Percentiles rank a stretch among this genome's conserved stretches.
phyloP scores from a whole-genome alignment of 1,139 yeast species.

The Starmera stellimalicola region DNA sequence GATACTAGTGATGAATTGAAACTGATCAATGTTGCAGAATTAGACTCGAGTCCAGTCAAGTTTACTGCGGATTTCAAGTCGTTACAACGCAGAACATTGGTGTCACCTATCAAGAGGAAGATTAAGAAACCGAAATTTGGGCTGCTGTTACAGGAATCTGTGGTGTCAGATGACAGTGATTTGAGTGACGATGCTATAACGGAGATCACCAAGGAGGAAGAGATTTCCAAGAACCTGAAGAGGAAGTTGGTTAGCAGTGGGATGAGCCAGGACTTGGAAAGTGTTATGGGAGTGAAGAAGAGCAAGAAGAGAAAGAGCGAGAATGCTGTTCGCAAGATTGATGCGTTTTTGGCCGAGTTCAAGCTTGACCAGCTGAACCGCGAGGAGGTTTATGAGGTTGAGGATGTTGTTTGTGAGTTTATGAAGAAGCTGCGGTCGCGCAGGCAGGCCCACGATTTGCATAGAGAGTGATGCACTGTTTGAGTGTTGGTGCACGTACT shows the following conservation, averaged over 20 bases:
- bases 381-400: conserved; percentile 9
- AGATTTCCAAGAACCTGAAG: background rate
- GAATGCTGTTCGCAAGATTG: background rate
- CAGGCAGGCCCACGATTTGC: background rate
- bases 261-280: background rate
- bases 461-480: too few relatives aligned
- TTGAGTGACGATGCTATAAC: conserved; percentile 3
- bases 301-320: background rate
- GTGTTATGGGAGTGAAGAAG: background rate
- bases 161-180: conserved; percentile 1
- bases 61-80: background rate
- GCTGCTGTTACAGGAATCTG: background rate
- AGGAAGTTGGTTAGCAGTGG: background rate
- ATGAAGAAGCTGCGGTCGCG: conserved; percentile 8
- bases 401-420: conserved; percentile 10
- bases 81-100: background rate
- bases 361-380: background rate
- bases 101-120: background rate
- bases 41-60: conserved; percentile 1
- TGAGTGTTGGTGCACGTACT: conserved; percentile 11
- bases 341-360: background rate
- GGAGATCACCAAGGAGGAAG: background rate
- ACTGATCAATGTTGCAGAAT: background rate
- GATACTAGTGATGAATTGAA: background rate
- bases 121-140: background rate